Base-by-base conservation (phyloP, 2,329 filamentous ascomycete species). In the Arthrobotrys megalospora region DNA sequence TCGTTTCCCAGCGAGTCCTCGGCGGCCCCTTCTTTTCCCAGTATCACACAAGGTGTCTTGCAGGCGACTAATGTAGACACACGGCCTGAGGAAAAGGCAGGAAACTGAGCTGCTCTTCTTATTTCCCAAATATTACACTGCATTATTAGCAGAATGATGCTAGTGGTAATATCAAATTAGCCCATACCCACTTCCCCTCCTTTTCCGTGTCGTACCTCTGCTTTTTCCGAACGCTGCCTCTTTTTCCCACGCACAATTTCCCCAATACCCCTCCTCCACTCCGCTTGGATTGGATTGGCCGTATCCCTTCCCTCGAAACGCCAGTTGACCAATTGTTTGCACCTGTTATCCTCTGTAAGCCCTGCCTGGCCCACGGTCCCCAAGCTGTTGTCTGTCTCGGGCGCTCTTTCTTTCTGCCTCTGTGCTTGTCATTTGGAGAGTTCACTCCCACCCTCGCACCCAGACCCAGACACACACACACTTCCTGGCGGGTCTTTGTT, bases 91-190 rank as follows among this genome's bases (percentile, higher is more conserved):
- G 28, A 36, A 28, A 66, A 60, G 36, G 45, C 38, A n/a, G 53
- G 38, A 24, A 19, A 32, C 12, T 47, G 60, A 65, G 52, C 71
- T 36, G n/a, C 47, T 63, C 21, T 41, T 53, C 36, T 43, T 48
- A 41, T 53, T 66, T 62, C 50, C 50, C 47, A 34, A 68, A 78
- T 78, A 72, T 78, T 72, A 78, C 75, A 78, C 75, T 72, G 67
- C 75, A 78, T 67, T 32, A 62, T 64, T 68, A 71, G 75, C 75
- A 72, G 52, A 58, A 24, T 45, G 58, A 19, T 69, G 73, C 66
- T 71, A 71, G 66, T 71, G 75, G 67, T 72, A 72, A 78, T 72
- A 78, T 72, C 62, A 67, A 71, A 71, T 72, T 78, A 77, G 32
- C 47, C 70, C 52, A 67, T 75, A 76, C 66, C 72, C 72, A 70